phyloP scores from a whole-genome alignment of 2,329 filamentous ascomycete species.

The Pseudocercospora cruenta region DNA sequence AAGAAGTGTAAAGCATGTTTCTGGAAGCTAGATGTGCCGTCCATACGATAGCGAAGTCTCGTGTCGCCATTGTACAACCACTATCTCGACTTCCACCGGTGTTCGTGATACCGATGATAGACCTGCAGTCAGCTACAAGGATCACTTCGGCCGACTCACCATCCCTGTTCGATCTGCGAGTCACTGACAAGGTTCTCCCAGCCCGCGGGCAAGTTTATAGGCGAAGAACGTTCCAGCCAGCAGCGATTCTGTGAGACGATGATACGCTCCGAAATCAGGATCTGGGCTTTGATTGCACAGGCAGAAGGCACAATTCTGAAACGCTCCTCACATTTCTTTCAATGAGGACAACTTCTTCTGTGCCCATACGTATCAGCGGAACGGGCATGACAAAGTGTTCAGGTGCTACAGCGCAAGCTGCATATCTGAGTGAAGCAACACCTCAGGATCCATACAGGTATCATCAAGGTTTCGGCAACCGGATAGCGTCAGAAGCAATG shows the following conservation, averaged over 20 bases:
- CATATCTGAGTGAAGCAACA: constrained; percentile 17
- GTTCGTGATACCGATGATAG: neutral
- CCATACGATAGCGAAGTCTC: neutral
- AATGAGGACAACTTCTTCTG: constrained; percentile 1
- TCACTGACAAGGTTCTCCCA: neutral
- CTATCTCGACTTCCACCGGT: neutral
- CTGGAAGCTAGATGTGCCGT: neutral
- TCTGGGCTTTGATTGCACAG: constrained; percentile 3
- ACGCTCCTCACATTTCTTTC: neutral
- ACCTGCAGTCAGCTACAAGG: neutral
- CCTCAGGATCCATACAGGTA: constrained; percentile 29
- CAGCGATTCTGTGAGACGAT: neutral
- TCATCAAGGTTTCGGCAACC: constrained; percentile 30
- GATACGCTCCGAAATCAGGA: neutral
- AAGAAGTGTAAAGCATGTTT: neutral
- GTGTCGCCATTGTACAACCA: neutral
- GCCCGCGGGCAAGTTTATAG: constrained; percentile 8
- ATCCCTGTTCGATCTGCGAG: neutral
- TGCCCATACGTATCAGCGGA: constrained; percentile 4
- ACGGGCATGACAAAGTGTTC: constrained; percentile 11
- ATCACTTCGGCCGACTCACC: constrained; percentile 3
- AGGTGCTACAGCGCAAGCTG: constrained; percentile 14
- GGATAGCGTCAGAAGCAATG: constrained; percentile 28
- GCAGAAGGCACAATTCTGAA: neutral
- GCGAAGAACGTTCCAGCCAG: constrained; percentile 6